Base-by-base conservation (phyloP, 2,329 filamentous ascomycete species). In the Celoporthe dispersa region DNA sequence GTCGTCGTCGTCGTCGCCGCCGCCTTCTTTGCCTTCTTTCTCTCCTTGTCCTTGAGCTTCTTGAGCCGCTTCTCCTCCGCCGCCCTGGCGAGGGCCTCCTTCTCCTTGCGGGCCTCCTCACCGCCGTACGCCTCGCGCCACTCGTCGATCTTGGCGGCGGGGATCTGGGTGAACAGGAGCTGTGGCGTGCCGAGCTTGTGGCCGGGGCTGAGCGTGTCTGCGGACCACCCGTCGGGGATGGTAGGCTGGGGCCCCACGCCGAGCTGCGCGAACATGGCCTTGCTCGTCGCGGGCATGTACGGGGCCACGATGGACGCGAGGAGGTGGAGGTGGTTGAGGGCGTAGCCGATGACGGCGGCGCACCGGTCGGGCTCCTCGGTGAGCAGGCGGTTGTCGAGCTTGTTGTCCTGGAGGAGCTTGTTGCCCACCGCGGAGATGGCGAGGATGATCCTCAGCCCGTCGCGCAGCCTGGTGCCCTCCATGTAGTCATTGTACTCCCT, bases 161-260 rank as follows among this genome's bases (percentile, higher is more conserved):
- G 92, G 77, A 97, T 97, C 67, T 87, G 88, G n/a, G 88, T 88
- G 82, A 97, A 97, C 41, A 97, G 85, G 57, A 94, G 91, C 73
- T 89, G 87, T 0, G 94, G 89, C 77, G 91, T 91, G 74, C 93
- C 93, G 73, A 98, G 91, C 78, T 90, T 91, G 82, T 97, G 94
- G 69, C 91, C 92, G 1, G 91, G 86, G 76, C 89, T 85, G 74
- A 96, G 83, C 2, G 84, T 81, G 72, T 88, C 84, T n/a, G 81
- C 80, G 25, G 79, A 77, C 91, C 92, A 96, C 60, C 83, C 82
- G 73, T 89, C 84, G 2, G 92, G 91, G 72, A 94, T 94, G 48
- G 81, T 80, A 63, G 86, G 80, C 76, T 87, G 81, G 70, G 84
- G 72, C 91, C 79, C 73, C 67, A 88, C 78, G 62, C 91, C 88